Percentiles rank a stretch among this genome's conserved stretches.
Conservation (phyloP, 805 yeast species). For the Groenewaldozyma salmanticensis region DNA sequence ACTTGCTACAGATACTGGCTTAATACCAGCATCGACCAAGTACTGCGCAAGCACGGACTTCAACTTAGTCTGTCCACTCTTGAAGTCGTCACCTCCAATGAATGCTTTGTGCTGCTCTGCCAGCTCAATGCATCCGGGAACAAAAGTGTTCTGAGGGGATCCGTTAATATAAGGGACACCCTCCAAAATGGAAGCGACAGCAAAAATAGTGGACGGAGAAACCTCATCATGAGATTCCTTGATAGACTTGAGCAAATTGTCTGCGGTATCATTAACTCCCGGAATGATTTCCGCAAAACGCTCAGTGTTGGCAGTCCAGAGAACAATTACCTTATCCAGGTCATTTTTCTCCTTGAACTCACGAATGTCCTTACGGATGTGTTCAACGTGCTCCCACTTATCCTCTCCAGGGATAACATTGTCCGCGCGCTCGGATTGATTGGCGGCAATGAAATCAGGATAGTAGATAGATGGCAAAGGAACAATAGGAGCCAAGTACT, state of each 20-base stretch:
- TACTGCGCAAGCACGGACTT: slow-evolving; percentile 96
- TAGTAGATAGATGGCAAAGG: slow-evolving; percentile 86
- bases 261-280: slow-evolving; percentile 85
- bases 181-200: slow-evolving; percentile 87
- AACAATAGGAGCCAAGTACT: slow-evolving; percentile 46
- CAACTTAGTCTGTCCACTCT: slow-evolving; percentile 91
- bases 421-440: slow-evolving; percentile 87
- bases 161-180: slow-evolving; percentile 88
- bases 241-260: slow-evolving; percentile 62
- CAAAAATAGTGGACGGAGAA: slow-evolving; percentile 89
- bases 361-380: slow-evolving; percentile 71
- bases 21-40: slow-evolving; percentile 94
- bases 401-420: slow-evolving; percentile 62
- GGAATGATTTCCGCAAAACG: slow-evolving; percentile 68
- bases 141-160: slow-evolving; percentile 95
- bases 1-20: slow-evolving; percentile 89
- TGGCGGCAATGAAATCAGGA: slow-evolving; percentile 94
- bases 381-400: slow-evolving; percentile 87
- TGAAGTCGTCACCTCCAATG: slow-evolving; percentile 96
- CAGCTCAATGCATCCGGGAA: slow-evolving; percentile 85
- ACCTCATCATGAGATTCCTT: slow-evolving; percentile 74
- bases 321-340: slow-evolving; percentile 78
- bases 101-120: slow-evolving; percentile 68
- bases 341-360: slow-evolving; percentile 62
- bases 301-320: slow-evolving; percentile 98